Evolutionary conservation across 2,329 filamentous ascomycete genomes (phyloP).

Genomic region (Ceratocystis cubensis): DNA sequence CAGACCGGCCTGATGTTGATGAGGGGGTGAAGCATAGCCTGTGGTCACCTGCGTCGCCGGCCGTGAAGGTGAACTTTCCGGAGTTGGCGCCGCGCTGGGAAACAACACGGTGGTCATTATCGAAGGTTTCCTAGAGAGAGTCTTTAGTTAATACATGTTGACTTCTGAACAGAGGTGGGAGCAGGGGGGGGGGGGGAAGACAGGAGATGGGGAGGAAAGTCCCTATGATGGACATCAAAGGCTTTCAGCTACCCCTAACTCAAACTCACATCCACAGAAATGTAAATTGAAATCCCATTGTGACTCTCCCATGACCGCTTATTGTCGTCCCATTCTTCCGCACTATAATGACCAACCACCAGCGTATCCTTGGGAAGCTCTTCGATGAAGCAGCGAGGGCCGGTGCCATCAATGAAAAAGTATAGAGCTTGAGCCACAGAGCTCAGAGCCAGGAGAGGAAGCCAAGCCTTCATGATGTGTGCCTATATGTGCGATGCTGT

Average conservation of each 20-base stretch:
- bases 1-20: conserved; percentile 54
- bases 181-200: too few species aligned
- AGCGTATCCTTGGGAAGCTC: conserved; percentile 95
- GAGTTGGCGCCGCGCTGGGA: conserved; percentile 63
- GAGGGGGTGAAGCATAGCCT: conserved; percentile 84
- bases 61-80: conserved; percentile 90
- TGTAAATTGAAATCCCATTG: conserved; percentile 67
- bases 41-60: conserved; percentile 90
- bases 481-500: background rate
- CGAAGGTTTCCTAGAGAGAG: conserved; percentile 64
- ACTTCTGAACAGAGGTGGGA: background rate
- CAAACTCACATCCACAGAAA: conserved; percentile 65
- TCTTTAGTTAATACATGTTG: conserved; percentile 7
- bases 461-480: conserved; percentile 44
- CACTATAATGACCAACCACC: conserved; percentile 83
- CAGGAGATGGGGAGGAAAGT: too few species aligned
- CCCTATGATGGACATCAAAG: too few species aligned
- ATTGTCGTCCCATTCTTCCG: conserved; percentile 69
- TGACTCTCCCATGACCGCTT: conserved; percentile 57
- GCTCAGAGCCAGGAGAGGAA: conserved; percentile 54
- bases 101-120: conserved; percentile 94
- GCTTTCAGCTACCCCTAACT: background rate
- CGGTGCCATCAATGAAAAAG: conserved; percentile 82
- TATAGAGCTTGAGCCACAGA: conserved; percentile 67
- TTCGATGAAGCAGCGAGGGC: conserved; percentile 94